A percentile compares a stretch with the other conserved stretches of the same genome.
Evolutionary conservation across 768 basidiomycete species (phyloP).

Genomic region (Astraeus odoratus): DNA sequence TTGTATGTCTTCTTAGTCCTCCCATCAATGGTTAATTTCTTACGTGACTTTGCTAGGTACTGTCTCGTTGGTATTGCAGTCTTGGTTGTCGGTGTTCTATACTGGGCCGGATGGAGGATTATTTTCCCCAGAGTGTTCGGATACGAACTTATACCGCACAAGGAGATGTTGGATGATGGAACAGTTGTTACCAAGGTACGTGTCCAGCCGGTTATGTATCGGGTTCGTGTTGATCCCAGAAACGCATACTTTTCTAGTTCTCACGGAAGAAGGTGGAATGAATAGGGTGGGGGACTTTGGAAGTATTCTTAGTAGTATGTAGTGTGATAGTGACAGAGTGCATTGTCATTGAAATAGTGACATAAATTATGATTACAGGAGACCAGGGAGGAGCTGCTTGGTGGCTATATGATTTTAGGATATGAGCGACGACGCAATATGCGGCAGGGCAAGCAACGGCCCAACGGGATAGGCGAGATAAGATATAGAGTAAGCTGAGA

Average conservation of each 20-base stretch:
- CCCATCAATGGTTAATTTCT: neutral
- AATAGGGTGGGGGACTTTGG: too few species aligned
- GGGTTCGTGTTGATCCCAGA: neutral
- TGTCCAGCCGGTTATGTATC: neutral
- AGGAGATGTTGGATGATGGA: constrained; percentile 43
- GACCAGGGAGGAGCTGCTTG: too few species aligned
- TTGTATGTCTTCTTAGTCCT: constrained; percentile 25
- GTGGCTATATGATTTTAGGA: too few species aligned
- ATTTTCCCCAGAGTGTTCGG: constrained; percentile 42
- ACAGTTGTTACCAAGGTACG: constrained; percentile 48
- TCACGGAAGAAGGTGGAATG: neutral
- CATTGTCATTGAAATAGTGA: too few species aligned
- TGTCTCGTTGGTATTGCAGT: constrained; percentile 48
- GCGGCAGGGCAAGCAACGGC: too few species aligned
- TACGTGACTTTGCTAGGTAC: constrained; percentile 29
- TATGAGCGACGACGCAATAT: too few species aligned
- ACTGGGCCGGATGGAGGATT: constrained; percentile 51
- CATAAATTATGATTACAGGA: too few species aligned
- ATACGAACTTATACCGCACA: constrained; percentile 41
- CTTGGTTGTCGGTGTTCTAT: constrained; percentile 39
- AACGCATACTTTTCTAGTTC: neutral
- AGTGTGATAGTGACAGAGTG: too few species aligned
- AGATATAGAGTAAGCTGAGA: too few species aligned
- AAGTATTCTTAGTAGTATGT: too few species aligned
- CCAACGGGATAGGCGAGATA: too few species aligned